These are phyloP conservation scores for Colletotrichum sp. DNA, from an alignment of 2,329 filamentous ascomycete species.

Conservation along the genomic window DNA sequence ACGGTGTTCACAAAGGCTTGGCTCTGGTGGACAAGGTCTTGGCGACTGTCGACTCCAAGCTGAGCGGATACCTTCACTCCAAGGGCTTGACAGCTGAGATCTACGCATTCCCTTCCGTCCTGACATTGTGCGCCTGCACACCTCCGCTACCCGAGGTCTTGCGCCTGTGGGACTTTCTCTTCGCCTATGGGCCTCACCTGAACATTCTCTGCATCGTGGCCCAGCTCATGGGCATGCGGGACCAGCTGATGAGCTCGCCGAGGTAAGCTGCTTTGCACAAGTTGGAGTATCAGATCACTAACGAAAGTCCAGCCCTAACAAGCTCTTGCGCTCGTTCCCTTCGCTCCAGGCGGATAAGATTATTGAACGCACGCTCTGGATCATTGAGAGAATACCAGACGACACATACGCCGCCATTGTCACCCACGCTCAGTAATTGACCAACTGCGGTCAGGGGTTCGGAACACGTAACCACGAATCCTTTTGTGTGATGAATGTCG, in stretches of 20 bases:
- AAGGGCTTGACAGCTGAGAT: conserved; percentile 93
- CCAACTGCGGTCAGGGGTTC: not conserved
- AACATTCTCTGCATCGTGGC: conserved; percentile 97
- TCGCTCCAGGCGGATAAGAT: conserved; percentile 83
- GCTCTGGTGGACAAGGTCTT: conserved; percentile 91
- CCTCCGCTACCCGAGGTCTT: conserved; percentile 93
- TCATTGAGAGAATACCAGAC: conserved; percentile 88
- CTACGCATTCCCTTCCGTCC: conserved; percentile 93
- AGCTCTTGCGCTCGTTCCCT: conserved; percentile 87
- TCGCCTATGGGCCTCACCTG: conserved; percentile 92
- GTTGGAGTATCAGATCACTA: not conserved
- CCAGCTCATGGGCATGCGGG: conserved; percentile 87
- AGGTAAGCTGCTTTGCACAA: conserved; percentile 62
- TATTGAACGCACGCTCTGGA: conserved; percentile 82
- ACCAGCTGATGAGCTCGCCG: conserved; percentile 80
- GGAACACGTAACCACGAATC: not conserved
- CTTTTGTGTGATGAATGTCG: not conserved
- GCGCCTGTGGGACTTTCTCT: conserved; percentile 94
- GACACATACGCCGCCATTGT: conserved; percentile 92
- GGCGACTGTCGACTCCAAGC: conserved; percentile 87
- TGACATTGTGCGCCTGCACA: conserved; percentile 95
- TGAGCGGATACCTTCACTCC: conserved; percentile 81
- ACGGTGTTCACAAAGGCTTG: conserved; percentile 92
- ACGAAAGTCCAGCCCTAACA: conserved; percentile 75
- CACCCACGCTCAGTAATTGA: conserved; percentile 67